A percentile compares a stretch with the other conserved stretches of the same genome.
Conservation (phyloP, 2,329 filamentous ascomycete genomes). For the Biscogniauxia sp. region DNA sequence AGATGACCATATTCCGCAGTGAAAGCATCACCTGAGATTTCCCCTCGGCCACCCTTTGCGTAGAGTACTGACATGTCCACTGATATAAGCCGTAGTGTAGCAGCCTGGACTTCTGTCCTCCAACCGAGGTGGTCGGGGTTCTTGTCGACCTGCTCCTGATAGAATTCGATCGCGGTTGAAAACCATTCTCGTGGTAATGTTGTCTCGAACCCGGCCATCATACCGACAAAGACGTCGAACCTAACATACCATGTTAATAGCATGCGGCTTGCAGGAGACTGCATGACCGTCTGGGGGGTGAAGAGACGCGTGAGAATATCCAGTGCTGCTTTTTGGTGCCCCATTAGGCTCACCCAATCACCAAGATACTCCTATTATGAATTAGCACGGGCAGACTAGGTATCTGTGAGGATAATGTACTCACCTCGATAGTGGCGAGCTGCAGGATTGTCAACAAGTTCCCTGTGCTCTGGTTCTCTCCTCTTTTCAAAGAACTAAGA, state of each 20-base stretch:
- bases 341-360: conserved; percentile 91
- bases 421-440: conserved; percentile 88
- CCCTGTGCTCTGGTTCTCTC: conserved; percentile 67
- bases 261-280: conserved; percentile 67
- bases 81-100: conserved; percentile 68
- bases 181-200: conserved; percentile 80
- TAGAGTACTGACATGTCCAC: conserved; percentile 80
- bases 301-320: conserved; percentile 77
- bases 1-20: conserved; percentile 57
- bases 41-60: conserved; percentile 62
- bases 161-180: conserved; percentile 60
- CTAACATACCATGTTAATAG: conserved; percentile 87
- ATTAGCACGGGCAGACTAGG: conserved; percentile 10
- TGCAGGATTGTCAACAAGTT: conserved; percentile 87
- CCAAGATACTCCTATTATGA: conserved; percentile 77
- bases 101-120: conserved; percentile 65
- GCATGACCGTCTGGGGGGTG: conserved; percentile 70
- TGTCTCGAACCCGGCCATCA: conserved; percentile 77
- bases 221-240: conserved; percentile 80
- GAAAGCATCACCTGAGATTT: conserved; percentile 66
- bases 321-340: conserved; percentile 87
- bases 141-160: conserved; percentile 53
- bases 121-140: conserved; percentile 63
- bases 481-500: conserved; percentile 66
- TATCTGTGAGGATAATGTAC: conserved; percentile 20